Base-by-base conservation (phyloP, 23 red algal species). In the Gracilaria domingensis region DNA sequence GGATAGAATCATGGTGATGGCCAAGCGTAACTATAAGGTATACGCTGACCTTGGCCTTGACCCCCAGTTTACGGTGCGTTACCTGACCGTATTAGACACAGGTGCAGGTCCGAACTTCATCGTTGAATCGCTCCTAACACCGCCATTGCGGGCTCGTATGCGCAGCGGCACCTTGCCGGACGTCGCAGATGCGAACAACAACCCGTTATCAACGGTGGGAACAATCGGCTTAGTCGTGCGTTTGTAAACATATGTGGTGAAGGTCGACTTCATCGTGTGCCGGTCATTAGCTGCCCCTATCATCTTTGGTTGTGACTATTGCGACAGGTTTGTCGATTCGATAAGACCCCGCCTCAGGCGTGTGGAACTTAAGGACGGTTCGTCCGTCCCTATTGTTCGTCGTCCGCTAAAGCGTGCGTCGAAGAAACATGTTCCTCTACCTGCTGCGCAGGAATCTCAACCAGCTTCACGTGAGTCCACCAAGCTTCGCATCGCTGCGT, bases 271-370 rank as follows among this genome's bases (percentile, higher is more conserved):
- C 35, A 71, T 86, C 34, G 83, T 56, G 14, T 76, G 83, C 33
- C 59, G 66, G 36, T 70, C 59, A 66, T 14, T 86, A 20, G 83
- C 83, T n/a, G 81, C 81, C n/a, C 83, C 64, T 0, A 62, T 75
- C 12, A 50, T 86, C 45, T 26, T 86, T 23, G 83, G 83, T 51
- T 86, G 83, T 55, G 83, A 76, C 25, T 86, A 70, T 44, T 86
- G 83, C 66, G 83, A 86, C 50, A 38, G 65, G 24, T 86, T 66
- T 47, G 61, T 86, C 44, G 83, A 86, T 18, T 3, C 61, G 9
- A 86, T 74, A 37, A 35, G 37, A 11, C 83, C 83, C 26, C 83
- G 83, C 9, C 36, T 29, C n/a, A 54, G 38, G 61, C 59, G 25
- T 35, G 65, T 86, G 48, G 61, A 86, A 75, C 40, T 86, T 18